Evolutionary conservation across 139 green algal genomes (phyloP), one percentile per base, ranked within the genome.

Genomic region (Mesostigma viride): DNA sequence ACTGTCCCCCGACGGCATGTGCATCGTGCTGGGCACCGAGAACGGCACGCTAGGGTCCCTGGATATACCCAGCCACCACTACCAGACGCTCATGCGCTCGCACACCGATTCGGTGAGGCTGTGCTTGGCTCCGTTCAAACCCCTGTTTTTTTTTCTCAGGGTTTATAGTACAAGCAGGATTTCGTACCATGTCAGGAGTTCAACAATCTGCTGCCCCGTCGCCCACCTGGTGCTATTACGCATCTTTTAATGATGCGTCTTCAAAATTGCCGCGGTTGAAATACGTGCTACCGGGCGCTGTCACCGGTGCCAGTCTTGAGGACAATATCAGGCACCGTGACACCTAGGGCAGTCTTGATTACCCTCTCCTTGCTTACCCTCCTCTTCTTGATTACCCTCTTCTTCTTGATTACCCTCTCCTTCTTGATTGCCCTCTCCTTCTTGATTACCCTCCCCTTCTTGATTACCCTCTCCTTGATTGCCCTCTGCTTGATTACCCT

Each of bases 11-110:
- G 83, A 87, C 30, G 88, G 86, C 1, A 71, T 92, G 33, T 61
- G 68, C 14, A 72, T 90, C 24, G 76, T 45, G 22, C 71, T 85
- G 0, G 86, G 84, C 57, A 90, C 82, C 1, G 80, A 86, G 64
- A 80, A 68, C 36, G 86, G 88, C 1, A 36, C 81, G 22, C 24
- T 94, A 26, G 82, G 85, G n/a, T 62, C 82, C 27, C 67, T 94
- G 73, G 82, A 89, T 64, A 73, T 94, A 8, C 65, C 74, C 28
- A 80, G 67, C n/a, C 80, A 86, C 51, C 35, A 62, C 3, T 90
- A 91, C 71, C 35, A 58, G 28, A 88, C 82, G 0, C 75, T 90
- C 36, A 62, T 93, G 68, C 67, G 87, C 33, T 88, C 80, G 1
- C 88, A 94, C 68, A 83, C 68, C 0, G 85, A 70, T 28, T 33